Base-by-base conservation (phyloP, 805 yeast species). In the Metschnikowia amazonensis region DNA sequence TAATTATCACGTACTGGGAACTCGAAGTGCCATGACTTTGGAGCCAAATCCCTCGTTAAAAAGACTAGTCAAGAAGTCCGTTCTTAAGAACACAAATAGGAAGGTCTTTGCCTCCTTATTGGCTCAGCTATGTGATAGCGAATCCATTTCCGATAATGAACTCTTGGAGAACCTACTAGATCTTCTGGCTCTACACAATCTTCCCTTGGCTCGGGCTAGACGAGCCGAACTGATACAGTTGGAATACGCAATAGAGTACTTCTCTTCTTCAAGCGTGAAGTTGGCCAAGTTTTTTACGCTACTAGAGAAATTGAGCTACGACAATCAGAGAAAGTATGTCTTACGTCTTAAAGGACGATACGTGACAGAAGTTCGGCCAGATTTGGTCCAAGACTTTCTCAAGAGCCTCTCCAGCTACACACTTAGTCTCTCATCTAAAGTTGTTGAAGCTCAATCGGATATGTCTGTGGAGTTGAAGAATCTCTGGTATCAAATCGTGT, bases 61-160 rank as follows among this genome's bases (percentile, higher is more conserved):
- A 17, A 47, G 47, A 29, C 55, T 67, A 14, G 54, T 65, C 21
- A 53, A 49, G 40, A 53, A 50, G 9, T 49, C 64, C 2, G 45
- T 60, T 3, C 45, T 52, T 17, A 57, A 56, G 43, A 51, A 50
- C 8, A 45, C 63, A 4, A 33, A 65, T 8, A 47, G 54, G 30
- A 59, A 56, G 42, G 55, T 56, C 13, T 69, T 70, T 47, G 47
- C 56, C 4, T 47, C 57, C 3, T 53, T 70, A 14, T 60, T 56
- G 46, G 52, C 55, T 34, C 70, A 67, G 48, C 52, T 69, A 23
- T 58, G 60, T 24, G 48, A 54, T 13, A 48, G 46, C 16, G 44
- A 46, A 2, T 46, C 58, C 3, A 50, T 66, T 6, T 33, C 52
- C 5, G 59, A 60, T 14, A 48, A 55, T 17, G 66, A 68, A 35